Base-by-base conservation (phyloP, 2,329 filamentous ascomycete genomes). In the Drechmeria coniospora region DNA sequence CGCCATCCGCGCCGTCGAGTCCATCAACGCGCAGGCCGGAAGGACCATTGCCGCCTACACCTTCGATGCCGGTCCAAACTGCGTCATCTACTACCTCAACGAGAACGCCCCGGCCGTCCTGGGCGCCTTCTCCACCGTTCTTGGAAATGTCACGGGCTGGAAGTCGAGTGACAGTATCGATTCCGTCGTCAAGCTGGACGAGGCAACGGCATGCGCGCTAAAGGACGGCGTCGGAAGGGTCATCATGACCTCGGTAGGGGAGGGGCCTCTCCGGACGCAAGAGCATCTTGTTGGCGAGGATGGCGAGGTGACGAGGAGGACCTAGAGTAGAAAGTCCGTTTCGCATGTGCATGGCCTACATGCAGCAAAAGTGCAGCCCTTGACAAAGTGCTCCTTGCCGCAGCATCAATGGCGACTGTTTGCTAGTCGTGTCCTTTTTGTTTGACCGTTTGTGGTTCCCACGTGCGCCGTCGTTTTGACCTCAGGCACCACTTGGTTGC, bases 11-110 rank as follows among this genome's bases (percentile, higher is more conserved):
- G 74, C 83, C 11, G 86, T 94, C 17, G 84, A 98, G 59, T 68
- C 75, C 41, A 81, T 95, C 58, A 98, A 98, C 49, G 65, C 65
- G 29, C 66, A 68, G 15, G 82, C 79, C 4, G 84, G 82, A 29
- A 77, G 74, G 57, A 75, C 70, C 0, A 68, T 95, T 12, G 84
- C 82, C 4, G 90, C 90, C 4, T 98, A 98, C 54, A 98, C 90
- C 0, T 98, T 95, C 46, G 90, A 98, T 49, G 90, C 90, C 0
- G 90, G 90, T 28, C 90, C 90, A 30, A 98, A 98, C 56, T 84
- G 84, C 22, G 92, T 98, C 27, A 74, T 98, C 27, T 98, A 98
- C 63, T 95, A 92, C 49, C 68, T 86, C 22, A 79, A 86, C 48
- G 66, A 86, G 61, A 70, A 92, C 41, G 67, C 74, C 36, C 65